Conservation (phyloP, 2,329 filamentous ascomycete genomes). For the Aspergillus sojae region DNA sequence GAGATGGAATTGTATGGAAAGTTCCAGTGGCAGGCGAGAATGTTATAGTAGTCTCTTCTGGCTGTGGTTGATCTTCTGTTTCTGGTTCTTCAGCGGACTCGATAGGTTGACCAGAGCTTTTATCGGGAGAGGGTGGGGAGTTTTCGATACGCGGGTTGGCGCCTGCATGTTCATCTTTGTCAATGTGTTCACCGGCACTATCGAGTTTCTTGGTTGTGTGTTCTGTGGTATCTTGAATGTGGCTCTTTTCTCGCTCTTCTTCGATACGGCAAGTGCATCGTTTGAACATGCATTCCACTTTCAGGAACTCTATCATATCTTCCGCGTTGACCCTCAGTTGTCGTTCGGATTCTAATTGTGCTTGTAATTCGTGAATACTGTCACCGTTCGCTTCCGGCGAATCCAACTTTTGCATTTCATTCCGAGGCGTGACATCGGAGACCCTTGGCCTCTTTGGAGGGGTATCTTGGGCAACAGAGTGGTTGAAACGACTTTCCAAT, state of each 20-base stretch:
- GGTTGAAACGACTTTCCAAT: constrained; percentile 13
- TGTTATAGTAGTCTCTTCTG: constrained; percentile 41
- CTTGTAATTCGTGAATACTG: constrained; percentile 44
- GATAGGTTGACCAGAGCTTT: background rate
- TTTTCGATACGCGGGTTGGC: background rate
- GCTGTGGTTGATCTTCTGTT: constrained; percentile 18
- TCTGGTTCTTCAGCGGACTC: constrained; percentile 3
- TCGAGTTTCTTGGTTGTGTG: background rate
- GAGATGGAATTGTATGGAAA: constrained; percentile 44
- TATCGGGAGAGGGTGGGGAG: background rate
- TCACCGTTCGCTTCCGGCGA: background rate
- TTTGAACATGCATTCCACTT: constrained; percentile 53
- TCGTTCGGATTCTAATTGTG: constrained; percentile 56
- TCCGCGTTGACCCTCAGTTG: constrained; percentile 55
- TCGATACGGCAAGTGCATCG: constrained; percentile 51
- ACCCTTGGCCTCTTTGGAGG: constrained; percentile 38
- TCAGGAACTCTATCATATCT: constrained; percentile 57
- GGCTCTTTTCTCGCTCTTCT: constrained; percentile 40
- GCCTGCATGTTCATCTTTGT: constrained; percentile 6
- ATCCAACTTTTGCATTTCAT: constrained; percentile 26
- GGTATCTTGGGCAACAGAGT: constrained; percentile 26
- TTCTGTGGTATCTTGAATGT: constrained; percentile 22
- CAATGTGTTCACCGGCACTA: background rate
- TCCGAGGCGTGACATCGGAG: constrained; percentile 31
- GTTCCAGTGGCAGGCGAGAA: constrained; percentile 50